phyloP scores from a whole-genome alignment of 31 red algal species.

The Porphyra umbilicalis region DNA sequence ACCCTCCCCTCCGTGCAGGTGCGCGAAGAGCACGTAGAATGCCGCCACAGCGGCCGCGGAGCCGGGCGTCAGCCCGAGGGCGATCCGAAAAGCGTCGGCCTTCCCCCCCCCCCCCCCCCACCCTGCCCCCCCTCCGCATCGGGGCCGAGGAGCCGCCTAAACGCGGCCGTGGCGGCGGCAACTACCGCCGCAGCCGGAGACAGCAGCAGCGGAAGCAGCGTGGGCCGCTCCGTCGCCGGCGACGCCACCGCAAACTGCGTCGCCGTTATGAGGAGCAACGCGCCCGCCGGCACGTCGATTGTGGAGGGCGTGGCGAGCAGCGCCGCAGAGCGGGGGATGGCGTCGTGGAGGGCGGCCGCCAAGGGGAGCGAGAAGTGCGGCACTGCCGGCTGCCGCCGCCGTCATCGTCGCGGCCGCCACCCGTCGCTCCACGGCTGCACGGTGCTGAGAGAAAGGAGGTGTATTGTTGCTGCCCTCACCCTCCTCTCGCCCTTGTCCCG shows the following conservation, averaged over 20 bases:
- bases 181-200: not conserved
- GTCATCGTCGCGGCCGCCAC: too few species aligned
- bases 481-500: too few species aligned
- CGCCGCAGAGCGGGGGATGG: not conserved
- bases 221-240: not conserved
- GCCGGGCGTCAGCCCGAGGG: not conserved
- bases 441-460: too few species aligned
- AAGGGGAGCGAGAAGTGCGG: not conserved
- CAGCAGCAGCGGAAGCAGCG: not conserved
- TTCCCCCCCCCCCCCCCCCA: not conserved
- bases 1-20: not conserved
- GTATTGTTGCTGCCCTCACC: too few species aligned
- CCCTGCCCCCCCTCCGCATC: too few species aligned
- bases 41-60: not conserved
- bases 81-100: not conserved
- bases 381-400: too few species aligned
- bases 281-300: not conserved
- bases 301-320: not conserved
- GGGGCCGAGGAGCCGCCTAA: not conserved
- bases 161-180: not conserved
- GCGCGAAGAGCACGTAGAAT: not conserved
- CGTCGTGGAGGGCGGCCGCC: not conserved
- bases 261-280: not conserved
- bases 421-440: too few species aligned
- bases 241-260: not conserved